Evolutionary conservation across 495 filamentous ascomycete genomes (phyloP).

Genomic region (Penicillium riverlandense): DNA sequence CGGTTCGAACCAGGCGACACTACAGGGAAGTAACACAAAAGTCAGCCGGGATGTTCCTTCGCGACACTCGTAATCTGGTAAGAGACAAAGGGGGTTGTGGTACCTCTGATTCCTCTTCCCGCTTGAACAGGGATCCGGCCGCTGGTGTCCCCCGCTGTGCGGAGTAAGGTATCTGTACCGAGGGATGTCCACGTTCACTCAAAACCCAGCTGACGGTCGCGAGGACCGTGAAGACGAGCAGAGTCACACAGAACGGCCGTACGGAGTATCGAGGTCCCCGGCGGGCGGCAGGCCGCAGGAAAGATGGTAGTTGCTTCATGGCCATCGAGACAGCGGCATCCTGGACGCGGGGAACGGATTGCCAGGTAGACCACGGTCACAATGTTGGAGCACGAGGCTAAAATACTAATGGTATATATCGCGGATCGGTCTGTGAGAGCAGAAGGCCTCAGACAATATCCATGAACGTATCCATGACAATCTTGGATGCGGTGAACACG

Average conservation of each 20-base stretch:
- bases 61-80: not conserved
- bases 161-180: not conserved
- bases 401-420: too few species aligned
- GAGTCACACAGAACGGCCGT: conserved; percentile 28
- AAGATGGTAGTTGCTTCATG: conserved; percentile 18
- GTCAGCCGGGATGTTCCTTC: conserved; percentile 13
- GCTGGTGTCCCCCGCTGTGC: conserved; percentile 1
- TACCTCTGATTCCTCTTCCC: conserved; percentile 33
- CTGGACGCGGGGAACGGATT: conserved; percentile 9
- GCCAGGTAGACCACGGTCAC: not conserved
- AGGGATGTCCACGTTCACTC: conserved; percentile 1
- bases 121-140: conserved; percentile 10
- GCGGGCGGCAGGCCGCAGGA: conserved; percentile 17
- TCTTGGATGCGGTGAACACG: conserved; percentile 13
- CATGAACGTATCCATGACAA: too few species aligned
- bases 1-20: conserved; percentile 75
- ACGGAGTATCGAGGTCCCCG: conserved; percentile 28
- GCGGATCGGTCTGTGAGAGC: too few species aligned
- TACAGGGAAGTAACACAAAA: conserved; percentile 26
- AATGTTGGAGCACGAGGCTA: too few species aligned
- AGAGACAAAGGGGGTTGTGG: not conserved
- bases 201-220: conserved; percentile 19
- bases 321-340: conserved; percentile 19
- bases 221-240: conserved; percentile 24
- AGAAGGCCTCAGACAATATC: too few species aligned